phyloP scores from a whole-genome alignment of 495 filamentous ascomycete species.

The Cetradonia linearis region DNA sequence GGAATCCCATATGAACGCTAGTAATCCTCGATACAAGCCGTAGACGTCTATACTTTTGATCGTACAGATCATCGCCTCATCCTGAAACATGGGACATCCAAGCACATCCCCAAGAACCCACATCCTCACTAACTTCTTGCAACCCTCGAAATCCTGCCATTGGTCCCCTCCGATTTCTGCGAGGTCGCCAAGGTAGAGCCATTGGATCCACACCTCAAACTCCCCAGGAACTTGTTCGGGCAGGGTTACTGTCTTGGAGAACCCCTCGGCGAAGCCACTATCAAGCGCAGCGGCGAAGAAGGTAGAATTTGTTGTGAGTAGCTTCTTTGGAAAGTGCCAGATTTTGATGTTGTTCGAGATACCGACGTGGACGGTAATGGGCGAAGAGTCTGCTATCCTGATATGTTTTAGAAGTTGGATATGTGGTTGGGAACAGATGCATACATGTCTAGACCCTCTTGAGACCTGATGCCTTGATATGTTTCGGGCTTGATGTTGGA shows the following conservation, averaged over 20 bases:
- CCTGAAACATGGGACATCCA: not conserved
- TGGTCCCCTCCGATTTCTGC: not conserved
- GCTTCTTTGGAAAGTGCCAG: not conserved
- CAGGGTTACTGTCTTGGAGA: not conserved
- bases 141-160: rapidly evolving
- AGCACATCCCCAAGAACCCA: not conserved
- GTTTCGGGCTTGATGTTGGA: not conserved
- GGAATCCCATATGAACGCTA: not conserved
- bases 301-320: not conserved
- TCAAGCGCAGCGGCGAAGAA: not conserved
- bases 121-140: not conserved
- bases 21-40: not conserved
- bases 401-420: not conserved
- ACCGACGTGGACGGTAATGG: not conserved
- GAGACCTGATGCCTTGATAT: not conserved
- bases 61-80: not conserved
- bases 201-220: not conserved
- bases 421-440: not conserved
- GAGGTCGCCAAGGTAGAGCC: not conserved
- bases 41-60: too few species aligned
- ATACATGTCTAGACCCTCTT: not conserved
- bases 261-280: not conserved
- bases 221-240: not conserved
- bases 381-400: not conserved
- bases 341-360: not conserved